Evolutionary conservation across 495 filamentous ascomycete species (phyloP).

Genomic region (Penicillium nucicola): DNA sequence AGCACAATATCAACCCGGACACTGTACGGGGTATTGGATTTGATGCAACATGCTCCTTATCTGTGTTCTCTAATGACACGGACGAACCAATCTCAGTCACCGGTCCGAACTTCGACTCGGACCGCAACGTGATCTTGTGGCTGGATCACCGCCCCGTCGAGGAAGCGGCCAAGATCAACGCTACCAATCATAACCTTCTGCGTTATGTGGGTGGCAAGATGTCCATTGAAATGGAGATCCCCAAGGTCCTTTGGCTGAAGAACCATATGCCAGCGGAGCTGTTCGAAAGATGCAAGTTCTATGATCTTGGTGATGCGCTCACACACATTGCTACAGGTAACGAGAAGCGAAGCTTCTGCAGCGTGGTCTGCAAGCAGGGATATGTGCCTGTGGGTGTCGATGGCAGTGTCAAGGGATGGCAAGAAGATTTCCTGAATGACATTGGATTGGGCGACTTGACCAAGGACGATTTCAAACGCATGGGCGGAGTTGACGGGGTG

Average conservation of each 20-base stretch:
- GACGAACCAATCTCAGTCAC: conserved; percentile 88
- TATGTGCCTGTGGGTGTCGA: conserved; percentile 94
- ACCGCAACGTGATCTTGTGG: conserved; percentile 90
- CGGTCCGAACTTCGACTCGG: conserved; percentile 77
- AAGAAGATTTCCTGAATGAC: conserved; percentile 81
- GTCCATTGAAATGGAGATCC: conserved; percentile 99
- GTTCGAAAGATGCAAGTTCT: conserved; percentile 92
- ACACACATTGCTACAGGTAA: conserved; percentile 94
- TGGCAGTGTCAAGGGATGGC: conserved; percentile 97
- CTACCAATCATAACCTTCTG: conserved; percentile 86
- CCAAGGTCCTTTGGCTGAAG: conserved; percentile 96
- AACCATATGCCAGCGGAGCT: conserved; percentile 93
- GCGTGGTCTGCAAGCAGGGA: conserved; percentile 92
- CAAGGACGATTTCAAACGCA: conserved; percentile 81
- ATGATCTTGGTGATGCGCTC: conserved; percentile 88
- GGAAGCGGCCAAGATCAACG: conserved; percentile 89
- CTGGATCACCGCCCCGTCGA: conserved; percentile 86
- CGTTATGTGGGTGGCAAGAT: conserved; percentile 95
- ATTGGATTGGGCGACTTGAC: conserved; percentile 82
- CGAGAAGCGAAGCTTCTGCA: conserved; percentile 89
- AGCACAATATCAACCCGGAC: conserved; percentile 70
- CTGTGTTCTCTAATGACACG: conserved; percentile 84
- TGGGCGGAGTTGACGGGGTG: conserved; percentile 91
- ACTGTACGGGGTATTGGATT: conserved; percentile 87
- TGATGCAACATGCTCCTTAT: conserved; percentile 93